Base-by-base conservation (phyloP, 495 filamentous ascomycete genomes). In the Penicillium parvum region DNA sequence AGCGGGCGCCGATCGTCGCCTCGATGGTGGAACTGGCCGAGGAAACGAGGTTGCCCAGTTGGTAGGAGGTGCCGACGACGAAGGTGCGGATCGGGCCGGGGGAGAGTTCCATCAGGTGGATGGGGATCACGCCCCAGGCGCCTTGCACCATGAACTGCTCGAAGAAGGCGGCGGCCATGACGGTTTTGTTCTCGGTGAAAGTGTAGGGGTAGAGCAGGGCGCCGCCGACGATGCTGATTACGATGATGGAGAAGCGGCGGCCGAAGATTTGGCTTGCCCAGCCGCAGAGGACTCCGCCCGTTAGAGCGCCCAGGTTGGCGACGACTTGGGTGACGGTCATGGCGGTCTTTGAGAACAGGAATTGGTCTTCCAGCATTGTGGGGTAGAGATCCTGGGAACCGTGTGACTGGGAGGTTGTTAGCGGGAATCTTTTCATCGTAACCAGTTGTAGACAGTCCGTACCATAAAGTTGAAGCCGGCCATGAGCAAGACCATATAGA, bases 341-440 rank as follows among this genome's bases (percentile, higher is more conserved):
- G 20, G 76, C 76, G 56, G 90, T 74, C 40, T 76, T 38, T 9
- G 68, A 73, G 66, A 94, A 92, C 40, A 69, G 68, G 66, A 83
- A 91, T 63, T 96, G 85, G 53, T 81, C 84, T 37, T 77, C 57
- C 9, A 96, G 62, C 79, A 96, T 81, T 9, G 86, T 90, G 0
- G 90, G 90, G 58, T 95, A 96, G 14, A 95, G 68, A 64, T 96
- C 90, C 62, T 96, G 90, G 4, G 85, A 90, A 46, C 90, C 90
- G 57, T 96, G 90, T 16, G 86, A 89, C 56, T 60, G 20, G 20
- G 5, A 21, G 10, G 2, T 9, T 28, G 34, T 40, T 37, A 44
- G 41, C 12, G 16, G 3, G 15, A 14, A 22, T n/a, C n/a, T n/a
- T n/a, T n/a, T n/a, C n/a, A n/a, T n/a, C n/a, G n/a, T n/a, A n/a